phyloP scores from a whole-genome alignment of 169 alveolate species.

The Cystoisospora suis region DNA sequence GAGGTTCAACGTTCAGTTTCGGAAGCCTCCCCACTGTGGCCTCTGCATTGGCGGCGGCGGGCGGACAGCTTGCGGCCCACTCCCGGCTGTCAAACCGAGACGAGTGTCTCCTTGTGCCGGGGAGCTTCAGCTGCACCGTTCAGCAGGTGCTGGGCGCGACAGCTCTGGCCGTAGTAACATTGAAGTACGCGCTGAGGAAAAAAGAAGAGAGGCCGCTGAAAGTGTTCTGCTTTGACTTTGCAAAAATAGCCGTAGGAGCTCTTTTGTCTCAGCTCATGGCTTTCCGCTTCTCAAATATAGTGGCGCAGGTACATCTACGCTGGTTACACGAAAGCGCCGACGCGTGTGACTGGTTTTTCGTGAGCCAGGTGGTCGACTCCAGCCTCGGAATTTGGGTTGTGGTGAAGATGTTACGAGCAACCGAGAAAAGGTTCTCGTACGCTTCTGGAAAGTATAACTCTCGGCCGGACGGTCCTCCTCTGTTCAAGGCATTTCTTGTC shows the following conservation, averaged over 20 bases:
- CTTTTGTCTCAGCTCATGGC: constrained; percentile 17
- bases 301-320: background rate
- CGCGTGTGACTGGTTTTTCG: constrained; percentile 1
- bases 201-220: background rate
- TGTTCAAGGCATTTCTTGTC: background rate
- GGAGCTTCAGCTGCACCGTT: constrained; percentile 5
- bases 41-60: constrained; percentile 8
- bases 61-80: background rate
- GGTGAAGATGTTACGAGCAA: background rate
- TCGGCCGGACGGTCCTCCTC: background rate
- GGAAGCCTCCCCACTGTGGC: background rate
- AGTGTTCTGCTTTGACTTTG: constrained; percentile 1
- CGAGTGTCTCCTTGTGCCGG: constrained; percentile 10
- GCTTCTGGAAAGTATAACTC: background rate
- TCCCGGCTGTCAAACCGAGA: background rate
- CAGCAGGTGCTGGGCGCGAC: constrained; percentile 10
- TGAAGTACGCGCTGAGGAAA: background rate
- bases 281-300: background rate
- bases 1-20: background rate
- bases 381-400: constrained; percentile 11
- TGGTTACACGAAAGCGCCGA: constrained; percentile 11
- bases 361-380: constrained; percentile 11
- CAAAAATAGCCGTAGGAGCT: constrained; percentile 3
- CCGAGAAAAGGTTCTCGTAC: background rate
- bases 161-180: background rate